Evolutionary conservation across 305 asterid species (phyloP).

Genomic region (Withania somnifera): DNA sequence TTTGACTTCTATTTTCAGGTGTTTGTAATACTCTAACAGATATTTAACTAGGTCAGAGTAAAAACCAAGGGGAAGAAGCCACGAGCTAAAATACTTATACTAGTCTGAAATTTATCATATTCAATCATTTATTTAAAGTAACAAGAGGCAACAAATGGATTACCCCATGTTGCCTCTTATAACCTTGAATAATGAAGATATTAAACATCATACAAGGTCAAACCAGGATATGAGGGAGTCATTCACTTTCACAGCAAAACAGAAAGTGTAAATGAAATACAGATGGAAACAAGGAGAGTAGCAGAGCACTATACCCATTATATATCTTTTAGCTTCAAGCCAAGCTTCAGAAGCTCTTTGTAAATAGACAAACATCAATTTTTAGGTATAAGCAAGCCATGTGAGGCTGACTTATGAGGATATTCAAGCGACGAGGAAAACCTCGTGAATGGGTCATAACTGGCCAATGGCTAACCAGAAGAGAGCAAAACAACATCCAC

Average conservation of each 20-base stretch:
- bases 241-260: no score
- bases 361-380: neutral
- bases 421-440: no score
- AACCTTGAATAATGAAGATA: neutral
- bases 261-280: no score
- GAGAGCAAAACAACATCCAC: no score
- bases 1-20: neutral
- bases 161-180: neutral
- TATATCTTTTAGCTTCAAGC: neutral
- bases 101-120: neutral
- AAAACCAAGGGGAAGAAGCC: neutral
- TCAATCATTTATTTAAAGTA: neutral
- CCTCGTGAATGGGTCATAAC: no score
- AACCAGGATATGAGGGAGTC: neutral
- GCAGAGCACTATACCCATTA: no score
- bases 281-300: no score
- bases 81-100: neutral
- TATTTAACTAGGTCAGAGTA: neutral
- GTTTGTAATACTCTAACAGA: neutral
- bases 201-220: neutral
- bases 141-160: neutral
- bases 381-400: no score
- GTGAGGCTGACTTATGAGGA: no score
- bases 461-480: no score
- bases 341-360: neutral